Evolutionary conservation across 2,329 filamentous ascomycete genomes (phyloP), one percentile per base, ranked within the genome.

Genomic region (Dothistroma septosporum): DNA sequence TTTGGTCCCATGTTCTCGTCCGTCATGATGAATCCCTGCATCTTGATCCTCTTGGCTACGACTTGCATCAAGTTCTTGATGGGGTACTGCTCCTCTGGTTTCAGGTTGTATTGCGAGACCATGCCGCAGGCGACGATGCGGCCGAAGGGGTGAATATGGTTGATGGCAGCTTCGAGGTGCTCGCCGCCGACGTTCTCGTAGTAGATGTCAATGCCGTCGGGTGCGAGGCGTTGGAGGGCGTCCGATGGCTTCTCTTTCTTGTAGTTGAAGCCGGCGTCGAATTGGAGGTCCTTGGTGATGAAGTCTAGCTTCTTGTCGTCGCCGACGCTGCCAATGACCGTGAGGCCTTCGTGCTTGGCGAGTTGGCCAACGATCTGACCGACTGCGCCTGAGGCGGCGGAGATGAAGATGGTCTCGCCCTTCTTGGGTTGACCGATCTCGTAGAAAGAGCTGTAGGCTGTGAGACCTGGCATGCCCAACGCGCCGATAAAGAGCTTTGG

Each of bases 201-300:
- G 78, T 91, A 91, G 72, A 92, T 91, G 70, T 95, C 90, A 63
- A 95, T 83, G 4, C 90, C 91, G 12, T 91, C 76, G 0, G 90
- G 90, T 0, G 89, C 89, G 19, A 94, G 81, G 60, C 89, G 82
- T 65, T 80, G 76, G 59, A 95, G 80, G 0, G 89, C 90, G 11
- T 87, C 87, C 0, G 76, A 72, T 0, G 90, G 83, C 67, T 82
- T 84, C 78, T 94, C 90, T 67, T 85, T 92, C 83, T 94, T 93
- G 82, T 95, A 95, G 81, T 95, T 94, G 79, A 93, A 94, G 9
- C 87, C 91, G 16, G 75, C 82, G 70, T 91, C 87, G 72, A 91
- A 92, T 28, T 81, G 80, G 35, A 92, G 82, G 53, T 89, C 85
- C 58, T 88, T 85, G 59, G 75, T 79, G 73, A 91, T 88, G 74